Evolutionary conservation across 805 yeast genomes (phyloP).

Genomic region (Candida adriatica): DNA sequence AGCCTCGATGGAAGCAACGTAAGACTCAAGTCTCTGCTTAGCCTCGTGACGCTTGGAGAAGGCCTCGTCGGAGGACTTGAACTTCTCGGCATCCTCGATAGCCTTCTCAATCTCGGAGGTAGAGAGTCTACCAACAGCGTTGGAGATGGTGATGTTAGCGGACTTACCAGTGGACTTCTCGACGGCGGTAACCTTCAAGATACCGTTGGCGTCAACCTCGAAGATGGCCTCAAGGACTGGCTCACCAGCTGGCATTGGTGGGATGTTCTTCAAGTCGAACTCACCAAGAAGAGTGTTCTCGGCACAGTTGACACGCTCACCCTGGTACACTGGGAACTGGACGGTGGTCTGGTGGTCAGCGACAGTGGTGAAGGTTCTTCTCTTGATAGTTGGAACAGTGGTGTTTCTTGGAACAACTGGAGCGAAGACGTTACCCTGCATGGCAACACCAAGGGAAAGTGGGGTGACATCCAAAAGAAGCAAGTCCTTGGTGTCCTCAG

Average conservation of each 20-base stretch:
- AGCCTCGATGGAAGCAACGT: slow-evolving; percentile 92
- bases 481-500: slow-evolving; percentile 91
- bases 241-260: slow-evolving; percentile 98
- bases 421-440: slow-evolving; percentile 99
- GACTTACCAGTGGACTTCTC: slow-evolving; percentile 99
- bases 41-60: slow-evolving; percentile 99
- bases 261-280: slow-evolving; percentile 96
- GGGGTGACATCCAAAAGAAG: slow-evolving; percentile 96
- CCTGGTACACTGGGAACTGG: slow-evolving; percentile 98
- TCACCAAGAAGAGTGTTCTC: slow-evolving; percentile 98
- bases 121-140: slow-evolving; percentile 98
- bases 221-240: slow-evolving; percentile 99
- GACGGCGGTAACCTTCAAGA: slow-evolving; percentile 96
- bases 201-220: slow-evolving; percentile 99
- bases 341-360: slow-evolving; percentile 99
- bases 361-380: slow-evolving; percentile 98
- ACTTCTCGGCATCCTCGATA: slow-evolving; percentile 98
- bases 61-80: slow-evolving; percentile 98
- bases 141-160: slow-evolving; percentile 96
- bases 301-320: slow-evolving; percentile 98
- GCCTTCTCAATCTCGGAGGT: slow-evolving; percentile 96
- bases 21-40: slow-evolving; percentile 97
- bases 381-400: slow-evolving; percentile 98
- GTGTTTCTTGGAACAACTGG: slow-evolving; percentile 99
- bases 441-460: slow-evolving; percentile 98